Evolutionary conservation across 345 rosid species (phyloP).

Genomic region (Camelina sativa): DNA sequence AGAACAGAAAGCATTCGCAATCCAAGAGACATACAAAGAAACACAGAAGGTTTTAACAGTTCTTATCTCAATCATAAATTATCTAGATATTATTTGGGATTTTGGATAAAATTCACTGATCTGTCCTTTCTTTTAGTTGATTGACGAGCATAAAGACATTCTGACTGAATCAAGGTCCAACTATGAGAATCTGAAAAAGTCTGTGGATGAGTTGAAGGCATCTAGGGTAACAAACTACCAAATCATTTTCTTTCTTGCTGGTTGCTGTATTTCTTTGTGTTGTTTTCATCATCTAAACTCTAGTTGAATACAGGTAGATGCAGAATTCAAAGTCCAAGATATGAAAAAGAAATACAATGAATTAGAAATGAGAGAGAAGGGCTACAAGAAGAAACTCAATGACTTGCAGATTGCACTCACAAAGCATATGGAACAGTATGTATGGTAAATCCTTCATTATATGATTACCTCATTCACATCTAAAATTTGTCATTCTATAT

Average conservation of each 20-base stretch:
- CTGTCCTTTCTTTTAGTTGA: slow-evolving; percentile 51
- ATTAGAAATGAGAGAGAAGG: slow-evolving; percentile 79
- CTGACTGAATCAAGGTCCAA: slow-evolving; percentile 66
- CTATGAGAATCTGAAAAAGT: slow-evolving; percentile 70
- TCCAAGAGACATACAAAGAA: slow-evolving; percentile 82
- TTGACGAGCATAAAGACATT: slow-evolving; percentile 79
- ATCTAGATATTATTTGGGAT: slow-evolving; percentile 23
- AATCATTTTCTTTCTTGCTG: slow-evolving; percentile 28
- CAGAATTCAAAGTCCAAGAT: slow-evolving; percentile 77
- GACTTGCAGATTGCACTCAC: slow-evolving; percentile 71
- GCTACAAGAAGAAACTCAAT: slow-evolving; percentile 75
- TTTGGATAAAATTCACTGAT: background rate
- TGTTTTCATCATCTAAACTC: slow-evolving; percentile 22
- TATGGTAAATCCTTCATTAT: slow-evolving; percentile 28
- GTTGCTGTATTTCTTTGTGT: slow-evolving; percentile 25
- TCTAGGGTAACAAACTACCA: slow-evolving; percentile 65
- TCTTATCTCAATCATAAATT: slow-evolving; percentile 1
- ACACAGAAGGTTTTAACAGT: slow-evolving; percentile 67
- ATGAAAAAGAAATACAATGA: slow-evolving; percentile 75
- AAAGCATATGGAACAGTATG: slow-evolving; percentile 93
- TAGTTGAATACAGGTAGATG: slow-evolving; percentile 72
- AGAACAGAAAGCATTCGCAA: slow-evolving; percentile 78
- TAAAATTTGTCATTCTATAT: slow-evolving; percentile 37
- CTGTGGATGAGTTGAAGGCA: slow-evolving; percentile 81
- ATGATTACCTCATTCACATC: slow-evolving; percentile 31